A percentile compares a stretch with the other conserved stretches of the same genome.
Evolutionary conservation across 805 yeast genomes (phyloP).

Genomic region (Ascoidea rubescens): DNA sequence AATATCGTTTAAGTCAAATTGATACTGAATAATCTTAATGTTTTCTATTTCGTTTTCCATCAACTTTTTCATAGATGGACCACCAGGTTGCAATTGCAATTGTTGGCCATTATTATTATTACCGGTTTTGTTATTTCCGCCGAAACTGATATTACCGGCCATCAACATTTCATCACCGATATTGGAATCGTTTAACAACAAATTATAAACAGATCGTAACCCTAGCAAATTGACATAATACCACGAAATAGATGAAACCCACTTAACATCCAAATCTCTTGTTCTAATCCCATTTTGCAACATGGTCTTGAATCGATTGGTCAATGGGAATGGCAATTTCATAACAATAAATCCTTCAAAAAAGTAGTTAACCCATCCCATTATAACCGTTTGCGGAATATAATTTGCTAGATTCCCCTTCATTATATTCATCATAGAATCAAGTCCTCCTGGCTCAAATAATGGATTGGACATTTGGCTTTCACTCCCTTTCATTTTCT

Average conservation of each 20-base stretch:
- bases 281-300: slow-evolving; percentile 80
- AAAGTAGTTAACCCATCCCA: slow-evolving; percentile 94
- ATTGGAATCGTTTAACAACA: slow-evolving; percentile 41
- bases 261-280: slow-evolving; percentile 73
- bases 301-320: slow-evolving; percentile 83
- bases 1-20: slow-evolving; percentile 41
- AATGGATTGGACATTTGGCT: slow-evolving; percentile 40
- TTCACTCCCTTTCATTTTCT: slow-evolving; percentile 20
- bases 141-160: slow-evolving; percentile 8
- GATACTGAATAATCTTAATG: slow-evolving; percentile 46
- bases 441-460: slow-evolving; percentile 56
- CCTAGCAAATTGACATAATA: slow-evolving; percentile 84
- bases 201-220: slow-evolving; percentile 60
- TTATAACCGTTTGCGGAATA: slow-evolving; percentile 83
- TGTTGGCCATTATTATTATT: slow-evolving; percentile 19
- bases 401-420: slow-evolving; percentile 73
- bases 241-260: slow-evolving; percentile 94
- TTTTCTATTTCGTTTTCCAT: slow-evolving; percentile 65
- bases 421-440: slow-evolving; percentile 61
- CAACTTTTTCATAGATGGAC: slow-evolving; percentile 46
- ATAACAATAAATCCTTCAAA: slow-evolving; percentile 83
- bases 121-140: slow-evolving; percentile 3
- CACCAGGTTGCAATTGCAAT: slow-evolving; percentile 33
- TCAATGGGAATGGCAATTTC: slow-evolving; percentile 85
- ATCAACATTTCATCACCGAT: slow-evolving; percentile 29